Percentiles rank a stretch among this genome's conserved stretches.
Evolutionary conservation across 495 filamentous ascomycete species (phyloP).

Genomic region (Neurospora sp.): DNA sequence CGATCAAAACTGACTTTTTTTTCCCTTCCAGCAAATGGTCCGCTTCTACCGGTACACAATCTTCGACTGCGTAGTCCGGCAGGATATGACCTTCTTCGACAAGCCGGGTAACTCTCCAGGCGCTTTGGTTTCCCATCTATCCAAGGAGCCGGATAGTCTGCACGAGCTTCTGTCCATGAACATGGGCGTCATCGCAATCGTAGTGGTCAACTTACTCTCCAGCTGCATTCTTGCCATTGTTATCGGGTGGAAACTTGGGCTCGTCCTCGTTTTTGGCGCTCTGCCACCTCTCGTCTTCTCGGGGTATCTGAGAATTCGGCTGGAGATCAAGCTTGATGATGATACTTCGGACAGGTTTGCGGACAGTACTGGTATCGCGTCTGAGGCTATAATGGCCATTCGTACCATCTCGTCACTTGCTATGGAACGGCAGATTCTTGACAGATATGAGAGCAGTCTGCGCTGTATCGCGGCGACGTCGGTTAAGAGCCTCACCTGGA

Average conservation of each 20-base stretch:
- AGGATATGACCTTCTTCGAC: slow-evolving; percentile 54
- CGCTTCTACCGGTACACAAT: slow-evolving; percentile 45
- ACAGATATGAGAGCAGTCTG: slow-evolving; percentile 28
- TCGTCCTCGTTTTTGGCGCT: slow-evolving; percentile 33
- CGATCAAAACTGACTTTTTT: not conserved
- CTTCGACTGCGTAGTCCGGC: slow-evolving; percentile 41
- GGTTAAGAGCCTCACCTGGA: slow-evolving; percentile 24
- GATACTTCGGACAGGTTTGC: slow-evolving; percentile 41
- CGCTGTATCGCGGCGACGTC: slow-evolving; percentile 22
- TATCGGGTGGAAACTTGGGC: slow-evolving; percentile 44
- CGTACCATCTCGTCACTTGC: slow-evolving; percentile 46
- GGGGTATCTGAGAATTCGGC: slow-evolving; percentile 38
- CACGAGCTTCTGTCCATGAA: slow-evolving; percentile 50
- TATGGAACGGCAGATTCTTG: slow-evolving; percentile 39
- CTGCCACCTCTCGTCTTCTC: slow-evolving; percentile 32
- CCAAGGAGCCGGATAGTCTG: slow-evolving; percentile 45
- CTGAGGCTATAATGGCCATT: slow-evolving; percentile 45
- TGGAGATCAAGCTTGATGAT: slow-evolving; percentile 43
- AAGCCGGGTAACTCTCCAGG: slow-evolving; percentile 47
- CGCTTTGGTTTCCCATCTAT: slow-evolving; percentile 45
- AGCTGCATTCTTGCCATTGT: slow-evolving; percentile 36
- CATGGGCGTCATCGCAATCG: slow-evolving; percentile 35
- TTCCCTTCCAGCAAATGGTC: slow-evolving; percentile 18
- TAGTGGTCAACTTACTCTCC: slow-evolving; percentile 36
- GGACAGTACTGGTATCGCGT: slow-evolving; percentile 44